phyloP scores from a whole-genome alignment of 2,329 filamentous ascomycete genomes.

The Pseudogymnoascus sp. region DNA sequence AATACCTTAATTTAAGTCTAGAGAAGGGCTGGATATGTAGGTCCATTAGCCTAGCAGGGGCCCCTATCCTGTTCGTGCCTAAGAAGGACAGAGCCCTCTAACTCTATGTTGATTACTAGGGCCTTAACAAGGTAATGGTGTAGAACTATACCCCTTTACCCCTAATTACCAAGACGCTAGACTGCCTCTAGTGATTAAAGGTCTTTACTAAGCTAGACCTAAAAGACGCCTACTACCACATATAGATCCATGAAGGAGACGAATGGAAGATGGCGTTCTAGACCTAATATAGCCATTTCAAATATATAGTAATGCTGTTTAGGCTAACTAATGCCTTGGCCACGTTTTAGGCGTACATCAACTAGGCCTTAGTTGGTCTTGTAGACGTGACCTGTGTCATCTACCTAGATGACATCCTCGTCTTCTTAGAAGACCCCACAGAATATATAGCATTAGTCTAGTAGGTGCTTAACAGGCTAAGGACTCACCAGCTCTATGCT shows the following conservation, averaged over 20 bases:
- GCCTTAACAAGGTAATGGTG: slow-evolving; percentile 8
- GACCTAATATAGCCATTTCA: too few relatives aligned
- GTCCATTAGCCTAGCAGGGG: background rate
- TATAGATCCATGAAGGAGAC: too few relatives aligned
- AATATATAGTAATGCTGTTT: too few relatives aligned
- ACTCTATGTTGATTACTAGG: slow-evolving; percentile 10
- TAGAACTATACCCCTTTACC: slow-evolving; percentile 10
- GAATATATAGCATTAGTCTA: background rate
- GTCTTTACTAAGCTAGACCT: too few relatives aligned
- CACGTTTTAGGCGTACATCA: slow-evolving; percentile 14
- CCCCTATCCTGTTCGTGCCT: too few relatives aligned
- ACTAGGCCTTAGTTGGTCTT: background rate
- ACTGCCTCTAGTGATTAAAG: background rate
- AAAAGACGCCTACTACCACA: too few relatives aligned
- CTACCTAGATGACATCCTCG: slow-evolving; percentile 15
- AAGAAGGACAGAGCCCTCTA: slow-evolving; percentile 16
- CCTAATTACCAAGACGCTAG: slow-evolving; percentile 1
- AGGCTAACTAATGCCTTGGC: too few relatives aligned
- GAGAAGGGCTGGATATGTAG: background rate
- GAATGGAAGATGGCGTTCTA: too few relatives aligned
- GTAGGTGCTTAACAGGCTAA: background rate
- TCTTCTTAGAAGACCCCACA: background rate
- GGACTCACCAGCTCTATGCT: background rate
- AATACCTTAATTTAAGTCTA: background rate
- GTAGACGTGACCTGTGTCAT: slow-evolving; percentile 5